Evolutionary conservation across 371 early-diverging fungal species (phyloP).

Genomic region (Zychaea mexicana): DNA sequence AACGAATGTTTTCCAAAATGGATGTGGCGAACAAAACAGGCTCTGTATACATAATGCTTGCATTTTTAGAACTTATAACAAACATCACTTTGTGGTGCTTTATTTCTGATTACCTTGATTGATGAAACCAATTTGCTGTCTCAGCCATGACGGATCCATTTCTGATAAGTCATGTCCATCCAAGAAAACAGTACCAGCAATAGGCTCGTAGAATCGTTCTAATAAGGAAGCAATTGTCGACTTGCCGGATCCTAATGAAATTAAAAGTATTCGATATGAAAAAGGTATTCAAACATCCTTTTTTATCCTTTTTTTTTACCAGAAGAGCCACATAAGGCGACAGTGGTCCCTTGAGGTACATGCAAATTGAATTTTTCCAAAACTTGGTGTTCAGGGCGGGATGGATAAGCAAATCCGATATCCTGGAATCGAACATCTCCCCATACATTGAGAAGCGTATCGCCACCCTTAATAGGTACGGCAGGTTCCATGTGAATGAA

Average conservation of each 20-base stretch:
- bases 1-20: constrained; percentile 77
- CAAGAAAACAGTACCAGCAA: constrained; percentile 53
- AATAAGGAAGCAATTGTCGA: constrained; percentile 70
- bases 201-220: constrained; percentile 72
- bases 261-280: neutral
- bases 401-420: constrained; percentile 70
- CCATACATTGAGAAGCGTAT: constrained; percentile 25
- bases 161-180: constrained; percentile 56
- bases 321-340: constrained; percentile 71
- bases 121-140: constrained; percentile 70
- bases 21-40: constrained; percentile 77
- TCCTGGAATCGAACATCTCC: constrained; percentile 66
- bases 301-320: constrained; percentile 34
- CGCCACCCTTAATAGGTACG: constrained; percentile 55
- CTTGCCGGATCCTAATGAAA: constrained; percentile 53
- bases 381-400: constrained; percentile 64
- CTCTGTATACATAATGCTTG: constrained; percentile 18
- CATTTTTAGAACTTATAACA: neutral
- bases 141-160: constrained; percentile 62
- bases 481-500: constrained; percentile 53
- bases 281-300: constrained; percentile 7
- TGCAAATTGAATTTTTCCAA: constrained; percentile 59
- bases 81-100: neutral
- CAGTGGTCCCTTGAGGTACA: constrained; percentile 64
- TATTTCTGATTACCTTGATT: constrained; percentile 56